Conservation (phyloP, 306 rosid genomes). For the Phaseolus lunatus region DNA sequence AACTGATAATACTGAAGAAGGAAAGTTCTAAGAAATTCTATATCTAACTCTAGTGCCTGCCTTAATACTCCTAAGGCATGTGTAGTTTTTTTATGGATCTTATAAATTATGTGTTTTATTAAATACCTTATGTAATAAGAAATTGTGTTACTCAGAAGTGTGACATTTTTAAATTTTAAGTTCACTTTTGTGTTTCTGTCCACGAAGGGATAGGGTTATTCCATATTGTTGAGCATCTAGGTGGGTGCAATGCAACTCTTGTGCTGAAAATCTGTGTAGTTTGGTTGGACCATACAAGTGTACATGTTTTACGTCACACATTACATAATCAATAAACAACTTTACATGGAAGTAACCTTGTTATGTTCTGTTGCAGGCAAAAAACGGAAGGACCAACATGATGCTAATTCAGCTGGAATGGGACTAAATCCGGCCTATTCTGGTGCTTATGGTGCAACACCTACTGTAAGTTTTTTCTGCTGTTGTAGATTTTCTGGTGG, state of each 20-base stretch:
- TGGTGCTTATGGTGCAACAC: conserved; percentile 80
- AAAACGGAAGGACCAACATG: conserved; percentile 91
- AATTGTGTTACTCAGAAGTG: neutral
- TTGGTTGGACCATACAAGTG: conserved; percentile 1
- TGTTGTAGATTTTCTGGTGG: neutral
- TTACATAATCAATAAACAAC: conserved; percentile 15
- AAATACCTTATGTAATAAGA: neutral
- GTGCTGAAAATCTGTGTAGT: conserved; percentile 16
- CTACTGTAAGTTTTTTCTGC: conserved; percentile 67
- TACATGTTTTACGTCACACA: neutral
- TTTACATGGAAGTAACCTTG: conserved; percentile 12
- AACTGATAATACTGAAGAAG: conserved; percentile 4
- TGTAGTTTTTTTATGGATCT: neutral
- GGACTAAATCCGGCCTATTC: conserved; percentile 84
- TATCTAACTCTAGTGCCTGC: neutral
- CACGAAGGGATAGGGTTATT: neutral
- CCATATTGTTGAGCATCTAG: conserved; percentile 22
- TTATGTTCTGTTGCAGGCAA: conserved; percentile 62
- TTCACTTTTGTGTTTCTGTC: neutral
- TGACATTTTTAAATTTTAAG: neutral
- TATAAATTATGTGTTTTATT: neutral
- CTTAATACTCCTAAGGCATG: conserved; percentile 3
- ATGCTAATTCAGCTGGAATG: conserved; percentile 84
- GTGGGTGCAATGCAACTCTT: conserved; percentile 7
- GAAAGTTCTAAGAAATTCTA: neutral